phyloP scores from a whole-genome alignment of 345 rosid species.

The Microthlaspi erraticum region DNA sequence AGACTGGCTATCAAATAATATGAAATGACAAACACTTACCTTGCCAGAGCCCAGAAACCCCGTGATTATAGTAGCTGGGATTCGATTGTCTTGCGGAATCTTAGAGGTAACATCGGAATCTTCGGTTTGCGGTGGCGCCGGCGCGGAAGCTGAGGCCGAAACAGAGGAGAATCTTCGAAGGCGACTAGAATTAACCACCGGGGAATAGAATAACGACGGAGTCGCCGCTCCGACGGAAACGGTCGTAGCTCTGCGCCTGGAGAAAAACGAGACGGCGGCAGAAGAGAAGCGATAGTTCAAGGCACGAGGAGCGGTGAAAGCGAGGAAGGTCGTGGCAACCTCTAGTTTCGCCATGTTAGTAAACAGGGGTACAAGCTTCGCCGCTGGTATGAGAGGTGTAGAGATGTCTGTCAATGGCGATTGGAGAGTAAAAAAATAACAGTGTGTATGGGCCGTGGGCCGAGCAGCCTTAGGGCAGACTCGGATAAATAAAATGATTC shows the following conservation, averaged over 20 bases:
- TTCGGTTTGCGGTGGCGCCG: conserved; percentile 61
- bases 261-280: conserved; percentile 48
- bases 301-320: conserved; percentile 53
- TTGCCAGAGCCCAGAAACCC: conserved; percentile 96
- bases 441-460: no score
- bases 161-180: conserved; percentile 59
- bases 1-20: neutral
- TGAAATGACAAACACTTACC: conserved; percentile 45
- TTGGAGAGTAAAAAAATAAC: no score
- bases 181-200: conserved; percentile 27
- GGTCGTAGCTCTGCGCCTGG: conserved; percentile 37
- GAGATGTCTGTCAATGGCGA: conserved; percentile 24
- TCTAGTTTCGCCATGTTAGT: conserved; percentile 59
- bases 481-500: no score
- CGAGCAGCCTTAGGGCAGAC: no score
- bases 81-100: conserved; percentile 79
- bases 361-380: conserved; percentile 7
- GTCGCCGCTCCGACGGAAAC: conserved; percentile 43
- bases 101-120: conserved; percentile 68
- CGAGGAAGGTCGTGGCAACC: conserved; percentile 65
- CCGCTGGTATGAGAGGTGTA: neutral
- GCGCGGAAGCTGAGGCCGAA: conserved; percentile 60
- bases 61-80: conserved; percentile 95
- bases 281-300: conserved; percentile 47
- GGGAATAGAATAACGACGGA: conserved; percentile 41